Evolutionary conservation across 1,139 yeast genomes (phyloP), one percentile per base, ranked within the genome.

Genomic region (Blastobotrys apis): DNA sequence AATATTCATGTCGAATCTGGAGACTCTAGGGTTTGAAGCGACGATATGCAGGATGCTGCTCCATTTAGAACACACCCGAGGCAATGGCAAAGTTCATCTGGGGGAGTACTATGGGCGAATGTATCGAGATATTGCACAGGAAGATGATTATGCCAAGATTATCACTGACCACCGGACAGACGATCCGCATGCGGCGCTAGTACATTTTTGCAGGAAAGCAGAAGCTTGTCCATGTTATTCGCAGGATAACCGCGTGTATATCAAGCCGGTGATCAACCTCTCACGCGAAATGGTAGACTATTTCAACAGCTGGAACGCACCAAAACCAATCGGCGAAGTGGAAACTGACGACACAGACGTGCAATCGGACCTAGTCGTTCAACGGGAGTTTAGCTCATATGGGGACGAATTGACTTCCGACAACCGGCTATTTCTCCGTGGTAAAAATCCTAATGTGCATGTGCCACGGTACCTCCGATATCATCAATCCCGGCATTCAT

Each of bases 401-500:
- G n/a, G n/a, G n/a, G n/a, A n/a, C n/a, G n/a, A n/a, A 16, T n/a
- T 25, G 31, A 35, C 30, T 35, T 9, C 9, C 6, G 27, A 37
- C 10, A 25, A 34, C 13, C 27, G 33, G n/a, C n/a, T 9, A 27
- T 20, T 20, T 19, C 12, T 19, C 6, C 22, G 30, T 15, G 34
- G 41, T n/a, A 38, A 23, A 20, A 5, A 30, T 3, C 21, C 23
- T 10, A 15, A 15, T 6, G 6, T 20, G 9, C 5, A 13, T 20
- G 26, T 38, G 3, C 41, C 41, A n/a, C 26, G 20, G 10, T 17
- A 66, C 9, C 47, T 76, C 0, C 62, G 64, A 44, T 65, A 73
- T 31, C 59, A 71, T 22, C 78, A 73, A 55, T 76, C 82, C 1
- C 59, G 83, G 25, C 84, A 79, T 51, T 75, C 82, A 1, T 75